Base-by-base conservation (phyloP, 345 rosid species). In the Moringa oleifera region DNA sequence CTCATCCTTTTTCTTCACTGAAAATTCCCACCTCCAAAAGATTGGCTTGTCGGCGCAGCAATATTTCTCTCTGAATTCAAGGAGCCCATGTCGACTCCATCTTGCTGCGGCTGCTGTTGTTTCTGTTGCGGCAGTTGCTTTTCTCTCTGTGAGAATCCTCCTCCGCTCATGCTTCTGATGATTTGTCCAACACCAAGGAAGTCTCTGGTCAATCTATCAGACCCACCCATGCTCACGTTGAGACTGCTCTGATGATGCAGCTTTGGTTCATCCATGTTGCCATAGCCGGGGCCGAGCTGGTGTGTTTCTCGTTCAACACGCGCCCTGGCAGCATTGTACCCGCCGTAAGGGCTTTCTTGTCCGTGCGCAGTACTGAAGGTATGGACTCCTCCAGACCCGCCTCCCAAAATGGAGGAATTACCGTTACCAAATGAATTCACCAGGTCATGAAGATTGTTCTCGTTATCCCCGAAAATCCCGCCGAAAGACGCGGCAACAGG, bases 171-270 rank as follows among this genome's bases (percentile, higher is more conserved):
- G 63, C 76, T 81, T 71, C 82, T 77, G 55, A 77, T 81, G 20
- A 78, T 78, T 53, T 83, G 89, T 55, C 95, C 95, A 25, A 87
- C 95, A 2, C 95, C 91, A 25, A 87, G 91, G 62, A 87, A 87
- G 71, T 87, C 95, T 68, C 91, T 78, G 0, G 95, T 87, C 80
- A 81, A 68, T 46, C 83, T 77, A 64, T 85, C 86, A 49, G 82
- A 79, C 19, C 77, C 80, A 7, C 80, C 71, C 0, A 69, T 51
- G 59, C 68, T 66, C 18, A 52, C 58, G 17, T 37, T 66, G 15
- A 69, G 18, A 70, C 59, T 61, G 24, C n/a, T n/a, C n/a, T n/a
- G n/a, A n/a, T 63, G 75, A 50, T 66, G 74, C 63, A 70, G 20
- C 25, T 77, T 73, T 19, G 54, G 47, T 31, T 76, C 73, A 11